Evolutionary conservation across 177 flowering plant species (phyloP).

Genomic region (Vitis hybrid): DNA sequence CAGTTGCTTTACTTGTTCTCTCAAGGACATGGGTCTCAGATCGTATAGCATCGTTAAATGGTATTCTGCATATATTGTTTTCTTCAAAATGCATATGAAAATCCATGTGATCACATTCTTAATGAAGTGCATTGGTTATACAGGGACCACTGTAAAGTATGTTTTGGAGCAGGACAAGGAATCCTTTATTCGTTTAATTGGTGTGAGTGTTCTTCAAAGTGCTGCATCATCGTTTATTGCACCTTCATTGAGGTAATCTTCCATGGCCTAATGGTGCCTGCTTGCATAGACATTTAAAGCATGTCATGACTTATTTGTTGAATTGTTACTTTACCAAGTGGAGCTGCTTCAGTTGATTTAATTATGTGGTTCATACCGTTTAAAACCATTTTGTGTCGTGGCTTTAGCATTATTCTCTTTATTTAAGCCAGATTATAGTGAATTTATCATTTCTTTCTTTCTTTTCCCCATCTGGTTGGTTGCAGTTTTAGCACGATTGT

Average conservation of each 20-base stretch:
- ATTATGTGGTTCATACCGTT: background rate
- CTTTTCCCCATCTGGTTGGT: too few species aligned
- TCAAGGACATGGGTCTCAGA: conserved; percentile 97
- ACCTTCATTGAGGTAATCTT: conserved; percentile 83
- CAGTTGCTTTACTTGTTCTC: conserved; percentile 86
- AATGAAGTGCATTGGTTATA: conserved; percentile 6
- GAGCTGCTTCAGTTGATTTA: background rate
- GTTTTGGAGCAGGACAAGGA: conserved; percentile 97
- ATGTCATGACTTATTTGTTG: background rate
- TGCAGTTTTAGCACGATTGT: too few species aligned
- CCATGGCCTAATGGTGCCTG: background rate
- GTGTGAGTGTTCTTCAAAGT: conserved; percentile 91
- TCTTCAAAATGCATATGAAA: conserved; percentile 3
- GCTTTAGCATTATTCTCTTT: background rate
- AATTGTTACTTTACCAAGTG: background rate
- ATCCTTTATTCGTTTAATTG: conserved; percentile 77
- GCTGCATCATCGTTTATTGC: conserved; percentile 92
- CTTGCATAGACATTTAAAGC: background rate
- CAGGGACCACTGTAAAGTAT: conserved; percentile 95
- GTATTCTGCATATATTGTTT: conserved; percentile 31
- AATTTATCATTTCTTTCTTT: too few species aligned
- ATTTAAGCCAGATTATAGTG: too few species aligned
- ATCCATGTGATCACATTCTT: background rate
- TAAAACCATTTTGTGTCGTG: background rate
- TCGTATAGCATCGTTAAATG: conserved; percentile 96